Conservation (phyloP, 768 basidiomycete species). For the Cystofilobasidium macerans region DNA sequence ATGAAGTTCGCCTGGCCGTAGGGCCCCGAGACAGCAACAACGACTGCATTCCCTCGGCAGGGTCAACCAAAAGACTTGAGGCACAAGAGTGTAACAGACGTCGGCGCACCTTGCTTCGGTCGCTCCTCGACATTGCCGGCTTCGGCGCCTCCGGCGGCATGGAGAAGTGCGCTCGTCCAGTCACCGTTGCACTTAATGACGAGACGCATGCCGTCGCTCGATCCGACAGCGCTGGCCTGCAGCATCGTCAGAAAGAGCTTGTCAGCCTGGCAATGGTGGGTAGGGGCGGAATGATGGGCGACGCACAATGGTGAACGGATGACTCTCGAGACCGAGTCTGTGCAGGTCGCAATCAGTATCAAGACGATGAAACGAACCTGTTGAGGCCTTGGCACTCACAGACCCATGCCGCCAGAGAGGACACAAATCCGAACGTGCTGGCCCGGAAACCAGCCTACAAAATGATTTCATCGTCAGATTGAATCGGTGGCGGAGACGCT, state of each 20-base stretch:
- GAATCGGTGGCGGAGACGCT: neutral
- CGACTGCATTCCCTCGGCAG: neutral
- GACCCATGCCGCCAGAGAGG: constrained; percentile 23
- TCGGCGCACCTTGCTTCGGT: neutral
- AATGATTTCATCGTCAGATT: neutral
- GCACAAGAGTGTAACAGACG: neutral
- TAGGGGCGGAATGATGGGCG: neutral
- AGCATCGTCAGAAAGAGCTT: neutral
- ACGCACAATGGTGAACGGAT: constrained; percentile 26
- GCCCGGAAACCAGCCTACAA: constrained; percentile 24
- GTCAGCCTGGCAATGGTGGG: neutral
- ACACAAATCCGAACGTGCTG: constrained; percentile 28
- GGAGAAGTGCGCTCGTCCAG: constrained; percentile 27
- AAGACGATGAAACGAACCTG: neutral
- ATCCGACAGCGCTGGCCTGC: constrained; percentile 14
- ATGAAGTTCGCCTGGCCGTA: constrained; percentile 27
- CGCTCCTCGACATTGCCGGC: neutral
- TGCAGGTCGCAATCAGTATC: neutral
- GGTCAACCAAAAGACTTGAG: neutral
- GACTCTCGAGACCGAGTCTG: constrained; percentile 24
- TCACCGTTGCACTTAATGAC: constrained; percentile 26
- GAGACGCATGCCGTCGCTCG: constrained; percentile 8
- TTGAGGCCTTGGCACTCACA: neutral
- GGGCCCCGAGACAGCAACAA: constrained; percentile 23
- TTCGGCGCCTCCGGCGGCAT: constrained; percentile 8